Evolutionary conservation across 1,139 yeast species (phyloP), one percentile per base, ranked within the genome.

Genomic region (Geotrichum cucujoidarum): DNA sequence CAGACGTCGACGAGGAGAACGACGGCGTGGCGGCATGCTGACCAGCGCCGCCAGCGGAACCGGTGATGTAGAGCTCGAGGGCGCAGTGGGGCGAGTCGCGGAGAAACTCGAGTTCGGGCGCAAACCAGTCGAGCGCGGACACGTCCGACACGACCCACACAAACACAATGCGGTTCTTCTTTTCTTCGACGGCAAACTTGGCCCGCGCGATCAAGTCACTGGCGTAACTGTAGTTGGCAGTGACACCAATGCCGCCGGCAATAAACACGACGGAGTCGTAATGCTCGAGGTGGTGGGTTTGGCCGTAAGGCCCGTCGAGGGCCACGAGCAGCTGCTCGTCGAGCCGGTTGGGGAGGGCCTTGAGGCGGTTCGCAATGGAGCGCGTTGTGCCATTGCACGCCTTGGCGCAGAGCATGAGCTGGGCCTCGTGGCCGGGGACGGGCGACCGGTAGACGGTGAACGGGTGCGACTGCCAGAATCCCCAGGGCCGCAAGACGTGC

Each of bases 211-310:
- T 38, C 24, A 37, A 16, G 22, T 47, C 49, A 16, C 48, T 39
- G 8, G 58, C 57, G 38, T 58, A 54, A n/a, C 62, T 50, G 62
- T 63, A 56, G 17, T 52, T 54, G 7, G 81, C 78, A 1, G 90
- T 81, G 48, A 83, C 70, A 59, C 90, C 92, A 54, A 80, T 81
- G 48, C 88, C 87, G 54, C 85, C 81, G 1, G 78, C 76, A 46
- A 81, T 55, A 47, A 81, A 67, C 13, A 80, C 61, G 11, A 71
- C 62, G 38, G 73, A 73, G 48, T 77, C 77, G 57, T 73, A 80
- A 49, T 72, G 72, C 48, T 70, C 68, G 47, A 77, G 47, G 62
- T 83, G 72, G 53, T 76, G 56, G 55, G 67, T 55, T 57, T 66
- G 64, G 58, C 83, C 79, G 57, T 79, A 80, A 0, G 83, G 82